These are phyloP conservation scores for Trichocomaceae sp. DNA, from an alignment of 2,329 filamentous ascomycete species.

Conservation along the genomic window DNA sequence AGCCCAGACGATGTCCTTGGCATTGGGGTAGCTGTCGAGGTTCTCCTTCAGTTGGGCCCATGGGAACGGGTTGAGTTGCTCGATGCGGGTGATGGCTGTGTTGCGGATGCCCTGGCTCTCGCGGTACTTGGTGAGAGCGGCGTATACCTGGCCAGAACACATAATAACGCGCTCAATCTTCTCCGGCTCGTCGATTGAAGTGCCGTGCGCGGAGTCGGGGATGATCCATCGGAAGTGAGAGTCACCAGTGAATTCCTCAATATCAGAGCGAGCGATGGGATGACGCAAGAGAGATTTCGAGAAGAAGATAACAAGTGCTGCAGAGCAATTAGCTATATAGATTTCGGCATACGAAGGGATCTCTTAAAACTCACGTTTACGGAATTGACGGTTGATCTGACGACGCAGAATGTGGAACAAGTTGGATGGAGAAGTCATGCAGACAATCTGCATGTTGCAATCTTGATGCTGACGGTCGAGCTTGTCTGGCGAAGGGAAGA, in stretches of 20 bases:
- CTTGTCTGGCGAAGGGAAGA: slow-evolving; percentile 83
- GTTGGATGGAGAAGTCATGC: slow-evolving; percentile 94
- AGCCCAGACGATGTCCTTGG: slow-evolving; percentile 93
- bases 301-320: slow-evolving; percentile 95
- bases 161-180: slow-evolving; percentile 91
- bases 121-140: slow-evolving; percentile 83
- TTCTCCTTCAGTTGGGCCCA: slow-evolving; percentile 97
- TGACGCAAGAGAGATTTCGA: slow-evolving; percentile 94
- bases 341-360: no score
- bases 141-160: slow-evolving; percentile 92
- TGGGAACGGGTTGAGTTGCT: slow-evolving; percentile 98
- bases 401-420: slow-evolving; percentile 92
- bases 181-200: slow-evolving; percentile 67
- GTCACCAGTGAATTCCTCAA: slow-evolving; percentile 85
- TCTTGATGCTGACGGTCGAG: slow-evolving; percentile 96
- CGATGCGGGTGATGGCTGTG: slow-evolving; percentile 87
- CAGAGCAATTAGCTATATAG: slow-evolving; percentile 3
- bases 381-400: slow-evolving; percentile 98
- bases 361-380: slow-evolving; percentile 96
- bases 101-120: slow-evolving; percentile 79
- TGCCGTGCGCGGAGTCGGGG: slow-evolving; percentile 75
- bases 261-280: slow-evolving; percentile 77
- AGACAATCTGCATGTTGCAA: slow-evolving; percentile 98
- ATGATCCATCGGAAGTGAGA: slow-evolving; percentile 98
- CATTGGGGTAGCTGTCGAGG: slow-evolving; percentile 93